Evolutionary conservation across 139 green algal genomes (phyloP).

Genomic region (Chlorella sorokiniana): DNA sequence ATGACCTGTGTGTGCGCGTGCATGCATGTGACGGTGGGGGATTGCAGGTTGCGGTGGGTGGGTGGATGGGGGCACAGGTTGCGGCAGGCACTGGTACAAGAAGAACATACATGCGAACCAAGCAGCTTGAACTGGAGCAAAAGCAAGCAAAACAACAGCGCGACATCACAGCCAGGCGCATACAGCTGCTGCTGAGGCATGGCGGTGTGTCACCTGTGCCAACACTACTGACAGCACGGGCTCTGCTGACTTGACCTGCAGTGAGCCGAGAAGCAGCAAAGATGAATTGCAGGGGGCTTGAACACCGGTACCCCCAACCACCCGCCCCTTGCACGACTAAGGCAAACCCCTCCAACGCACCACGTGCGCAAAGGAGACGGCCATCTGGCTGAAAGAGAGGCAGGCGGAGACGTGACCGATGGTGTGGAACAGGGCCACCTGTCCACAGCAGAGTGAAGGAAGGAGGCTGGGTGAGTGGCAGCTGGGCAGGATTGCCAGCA

Average conservation of each 20-base stretch:
- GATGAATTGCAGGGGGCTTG: neutral
- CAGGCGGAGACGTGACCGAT: conserved; percentile 76
- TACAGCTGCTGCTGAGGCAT: too few relatives aligned
- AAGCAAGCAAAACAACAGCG: too few relatives aligned
- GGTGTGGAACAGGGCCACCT: conserved; percentile 90
- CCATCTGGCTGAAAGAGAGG: conserved; percentile 83
- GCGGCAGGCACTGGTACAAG: too few relatives aligned
- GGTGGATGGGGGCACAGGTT: too few relatives aligned
- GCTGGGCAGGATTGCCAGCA: conserved; percentile 49
- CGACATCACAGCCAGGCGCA: too few relatives aligned
- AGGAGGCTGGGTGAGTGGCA: neutral
- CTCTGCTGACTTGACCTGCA: conserved; percentile 58
- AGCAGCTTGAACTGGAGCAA: too few relatives aligned
- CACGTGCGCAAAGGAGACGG: conserved; percentile 90
- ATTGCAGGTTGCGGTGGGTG: too few relatives aligned
- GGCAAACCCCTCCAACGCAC: conserved; percentile 38
- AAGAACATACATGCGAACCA: too few relatives aligned
- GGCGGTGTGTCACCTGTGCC: too few relatives aligned
- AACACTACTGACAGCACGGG: conserved; percentile 80
- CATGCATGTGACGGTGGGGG: neutral
- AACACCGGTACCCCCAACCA: neutral
- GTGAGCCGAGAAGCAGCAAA: neutral
- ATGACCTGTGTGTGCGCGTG: conserved; percentile 1
- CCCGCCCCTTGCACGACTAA: neutral
- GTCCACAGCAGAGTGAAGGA: neutral